These are phyloP conservation scores for Solanum peruvianum DNA, from an alignment of 257 asterid species.

Conservation along the genomic window DNA sequence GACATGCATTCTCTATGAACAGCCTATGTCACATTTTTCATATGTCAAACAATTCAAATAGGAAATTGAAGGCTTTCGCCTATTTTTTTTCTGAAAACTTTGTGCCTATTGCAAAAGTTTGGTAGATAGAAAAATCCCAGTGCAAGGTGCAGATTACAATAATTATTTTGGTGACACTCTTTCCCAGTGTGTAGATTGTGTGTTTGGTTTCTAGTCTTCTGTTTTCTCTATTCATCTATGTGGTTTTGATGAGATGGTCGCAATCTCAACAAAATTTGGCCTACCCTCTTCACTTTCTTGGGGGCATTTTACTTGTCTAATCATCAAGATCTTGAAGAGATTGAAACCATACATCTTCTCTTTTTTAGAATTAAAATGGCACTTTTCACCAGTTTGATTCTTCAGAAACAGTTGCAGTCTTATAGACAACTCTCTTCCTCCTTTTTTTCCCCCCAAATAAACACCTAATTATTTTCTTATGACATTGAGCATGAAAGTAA, in stretches of 20 bases:
- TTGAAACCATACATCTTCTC: neutral
- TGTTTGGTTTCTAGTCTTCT: neutral
- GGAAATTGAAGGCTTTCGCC: neutral
- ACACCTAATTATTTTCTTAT: too few relatives aligned
- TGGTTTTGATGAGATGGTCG: neutral
- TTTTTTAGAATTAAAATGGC: neutral
- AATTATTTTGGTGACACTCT: neutral
- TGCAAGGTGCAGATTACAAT: neutral
- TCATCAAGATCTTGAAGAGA: neutral
- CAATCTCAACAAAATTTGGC: neutral
- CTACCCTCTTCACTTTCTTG: neutral
- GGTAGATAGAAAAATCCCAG: neutral
- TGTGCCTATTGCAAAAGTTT: neutral
- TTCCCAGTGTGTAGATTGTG: neutral
- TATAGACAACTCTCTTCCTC: neutral
- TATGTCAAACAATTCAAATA: neutral
- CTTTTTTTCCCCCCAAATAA: too few relatives aligned
- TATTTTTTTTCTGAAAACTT: neutral
- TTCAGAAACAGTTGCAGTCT: neutral
- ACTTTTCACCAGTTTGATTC: neutral
- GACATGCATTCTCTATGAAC: neutral
- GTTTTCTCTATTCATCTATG: neutral
- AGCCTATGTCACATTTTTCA: neutral
- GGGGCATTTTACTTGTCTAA: neutral
- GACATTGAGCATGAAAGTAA: too few relatives aligned